Conservation (phyloP, 139 green algal species). For the Tetradesmus obliquus region DNA sequence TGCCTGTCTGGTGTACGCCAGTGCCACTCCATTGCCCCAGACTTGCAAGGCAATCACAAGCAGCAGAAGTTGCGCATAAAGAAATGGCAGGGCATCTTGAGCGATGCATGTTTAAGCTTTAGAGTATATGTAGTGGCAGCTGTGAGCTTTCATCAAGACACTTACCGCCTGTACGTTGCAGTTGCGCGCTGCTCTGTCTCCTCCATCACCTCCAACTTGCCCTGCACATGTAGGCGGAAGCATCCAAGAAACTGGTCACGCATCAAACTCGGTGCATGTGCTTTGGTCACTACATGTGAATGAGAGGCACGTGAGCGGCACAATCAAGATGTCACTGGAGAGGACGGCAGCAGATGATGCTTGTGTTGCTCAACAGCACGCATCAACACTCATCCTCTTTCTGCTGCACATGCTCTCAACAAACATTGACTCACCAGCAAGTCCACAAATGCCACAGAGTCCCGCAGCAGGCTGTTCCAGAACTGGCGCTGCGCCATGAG, state of each 20-base stretch:
- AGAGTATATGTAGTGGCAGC: neutral
- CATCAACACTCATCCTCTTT: too few species aligned
- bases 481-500: constrained; percentile 53
- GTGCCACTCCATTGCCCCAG: neutral
- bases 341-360: too few species aligned
- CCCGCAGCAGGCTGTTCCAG: constrained; percentile 54
- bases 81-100: too few species aligned
- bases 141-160: neutral
- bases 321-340: too few species aligned
- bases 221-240: neutral
- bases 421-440: neutral
- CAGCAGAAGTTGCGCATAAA: neutral
- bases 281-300: too few species aligned
- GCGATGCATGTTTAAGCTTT: neutral
- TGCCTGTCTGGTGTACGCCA: neutral
- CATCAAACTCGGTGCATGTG: too few species aligned
- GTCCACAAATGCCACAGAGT: constrained; percentile 49
- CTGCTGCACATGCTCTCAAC: too few species aligned
- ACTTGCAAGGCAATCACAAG: neutral
- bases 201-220: neutral
- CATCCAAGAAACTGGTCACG: too few species aligned
- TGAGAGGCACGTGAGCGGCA: too few species aligned
- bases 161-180: neutral
- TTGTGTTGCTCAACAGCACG: too few species aligned
- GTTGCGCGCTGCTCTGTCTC: neutral